phyloP scores from a whole-genome alignment of 768 basidiomycete species.

The Rhizopogon vulgaris region DNA sequence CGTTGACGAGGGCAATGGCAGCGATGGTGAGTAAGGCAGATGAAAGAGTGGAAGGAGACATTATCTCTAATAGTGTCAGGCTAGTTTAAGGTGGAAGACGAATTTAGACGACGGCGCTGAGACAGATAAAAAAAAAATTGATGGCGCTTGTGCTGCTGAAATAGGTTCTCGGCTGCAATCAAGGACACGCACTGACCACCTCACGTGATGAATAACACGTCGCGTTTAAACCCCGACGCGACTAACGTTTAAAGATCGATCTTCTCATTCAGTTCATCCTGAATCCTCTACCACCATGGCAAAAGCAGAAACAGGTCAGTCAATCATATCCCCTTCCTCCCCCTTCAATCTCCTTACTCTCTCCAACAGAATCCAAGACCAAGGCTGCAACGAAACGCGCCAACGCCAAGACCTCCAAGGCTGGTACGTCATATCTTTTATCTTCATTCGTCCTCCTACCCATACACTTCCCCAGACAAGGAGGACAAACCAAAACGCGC shows the following conservation, averaged over 20 bases:
- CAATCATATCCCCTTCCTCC: background rate
- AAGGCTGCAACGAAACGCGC: slow-evolving; percentile 53
- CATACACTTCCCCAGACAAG: slow-evolving; percentile 20
- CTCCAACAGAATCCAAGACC: slow-evolving; percentile 40
- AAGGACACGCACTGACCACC: slow-evolving; percentile 12
- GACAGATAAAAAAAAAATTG: too few relatives aligned
- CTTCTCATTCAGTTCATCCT: slow-evolving; percentile 5
- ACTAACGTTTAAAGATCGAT: slow-evolving; percentile 7
- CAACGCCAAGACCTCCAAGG: slow-evolving; percentile 38
- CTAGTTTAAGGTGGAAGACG: background rate
- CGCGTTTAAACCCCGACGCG: slow-evolving; percentile 19
- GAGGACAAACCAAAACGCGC: slow-evolving; percentile 49
- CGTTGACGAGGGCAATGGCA: slow-evolving; percentile 25
- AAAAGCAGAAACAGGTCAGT: slow-evolving; percentile 43
- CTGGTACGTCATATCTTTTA: slow-evolving; percentile 20
- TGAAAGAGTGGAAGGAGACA: slow-evolving; percentile 39
- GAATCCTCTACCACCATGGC: slow-evolving; percentile 33
- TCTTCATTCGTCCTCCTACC: slow-evolving; percentile 1
- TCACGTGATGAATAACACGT: slow-evolving; percentile 19
- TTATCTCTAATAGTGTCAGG: slow-evolving; percentile 12
- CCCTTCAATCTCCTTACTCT: slow-evolving; percentile 1
- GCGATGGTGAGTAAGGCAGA: slow-evolving; percentile 34
- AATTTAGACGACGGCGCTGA: slow-evolving; percentile 1
- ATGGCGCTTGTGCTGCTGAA: slow-evolving; percentile 4
- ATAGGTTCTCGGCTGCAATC: slow-evolving; percentile 15